These are phyloP conservation scores for Globisporangium parvum DNA, from an alignment of 352 stramenopile genomes.

Conservation along the genomic window DNA sequence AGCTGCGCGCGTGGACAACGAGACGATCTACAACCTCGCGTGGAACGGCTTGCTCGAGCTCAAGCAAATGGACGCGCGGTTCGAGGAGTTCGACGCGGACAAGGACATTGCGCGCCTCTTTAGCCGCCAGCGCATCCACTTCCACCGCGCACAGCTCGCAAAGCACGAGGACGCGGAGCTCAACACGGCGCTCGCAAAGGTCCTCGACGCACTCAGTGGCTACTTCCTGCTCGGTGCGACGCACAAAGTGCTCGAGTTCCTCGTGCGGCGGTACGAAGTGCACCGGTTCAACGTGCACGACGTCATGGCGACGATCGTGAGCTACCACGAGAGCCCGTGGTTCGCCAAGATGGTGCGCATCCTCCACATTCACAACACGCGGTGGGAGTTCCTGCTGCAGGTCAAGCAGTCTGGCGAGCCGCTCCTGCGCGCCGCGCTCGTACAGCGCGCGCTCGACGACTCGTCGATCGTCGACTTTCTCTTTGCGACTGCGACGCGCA, in stretches of 20 bases:
- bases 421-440: slow-evolving; percentile 57
- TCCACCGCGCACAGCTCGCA: slow-evolving; percentile 63
- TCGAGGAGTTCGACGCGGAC: slow-evolving; percentile 62
- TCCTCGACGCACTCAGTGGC: slow-evolving; percentile 78
- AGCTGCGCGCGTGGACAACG: slow-evolving; percentile 72
- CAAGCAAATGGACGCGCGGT: slow-evolving; percentile 64
- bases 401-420: slow-evolving; percentile 69
- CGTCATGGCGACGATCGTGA: slow-evolving; percentile 75
- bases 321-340: slow-evolving; percentile 82
- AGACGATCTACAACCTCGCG: slow-evolving; percentile 82
- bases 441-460: slow-evolving; percentile 71
- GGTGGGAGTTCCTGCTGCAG: slow-evolving; percentile 78
- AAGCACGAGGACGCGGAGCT: slow-evolving; percentile 62
- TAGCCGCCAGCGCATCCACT: slow-evolving; percentile 67
- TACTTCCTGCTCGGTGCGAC: slow-evolving; percentile 74
- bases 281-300: slow-evolving; percentile 84
- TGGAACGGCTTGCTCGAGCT: slow-evolving; percentile 80
- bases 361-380: slow-evolving; percentile 69
- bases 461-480: slow-evolving; percentile 73
- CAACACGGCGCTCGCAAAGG: slow-evolving; percentile 49
- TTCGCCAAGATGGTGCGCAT: slow-evolving; percentile 84
- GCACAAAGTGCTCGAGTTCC: slow-evolving; percentile 88
- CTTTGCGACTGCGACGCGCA: slow-evolving; percentile 50
- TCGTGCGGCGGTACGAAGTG: slow-evolving; percentile 85
- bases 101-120: slow-evolving; percentile 53